Percentiles rank a stretch among this genome's conserved stretches.
Conservation (phyloP, 805 yeast species). For the Tetrapisispora taiwanensis region DNA sequence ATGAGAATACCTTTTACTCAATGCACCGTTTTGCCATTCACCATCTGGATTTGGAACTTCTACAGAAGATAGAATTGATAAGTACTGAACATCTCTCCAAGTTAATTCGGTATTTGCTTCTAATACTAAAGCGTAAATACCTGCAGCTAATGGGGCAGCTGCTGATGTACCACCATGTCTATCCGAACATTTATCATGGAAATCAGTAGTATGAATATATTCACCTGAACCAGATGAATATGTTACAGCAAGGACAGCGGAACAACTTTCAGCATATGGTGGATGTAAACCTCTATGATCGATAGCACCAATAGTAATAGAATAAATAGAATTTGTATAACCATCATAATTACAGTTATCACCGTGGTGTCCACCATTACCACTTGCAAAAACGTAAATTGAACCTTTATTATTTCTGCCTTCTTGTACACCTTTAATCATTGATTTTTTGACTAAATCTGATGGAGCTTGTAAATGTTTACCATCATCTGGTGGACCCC, state of each 20-base stretch:
- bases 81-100: constrained; percentile 92
- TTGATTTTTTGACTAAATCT: constrained; percentile 63
- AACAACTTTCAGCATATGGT: constrained; percentile 80
- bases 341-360: constrained; percentile 97
- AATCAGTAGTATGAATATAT: constrained; percentile 80
- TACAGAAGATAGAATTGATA: constrained; percentile 60
- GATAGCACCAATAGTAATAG: constrained; percentile 89
- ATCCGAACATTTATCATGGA: constrained; percentile 56
- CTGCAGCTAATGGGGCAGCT: constrained; percentile 97
- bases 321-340: constrained; percentile 88
- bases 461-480: constrained; percentile 79
- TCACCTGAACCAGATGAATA: constrained; percentile 88
- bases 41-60: constrained; percentile 60
- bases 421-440: constrained; percentile 71
- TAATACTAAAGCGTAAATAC: constrained; percentile 75
- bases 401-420: constrained; percentile 81
- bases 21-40: constrained; percentile 61
- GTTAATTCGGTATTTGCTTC: constrained; percentile 79
- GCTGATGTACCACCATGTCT: constrained; percentile 96
- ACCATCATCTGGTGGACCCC: constrained; percentile 98
- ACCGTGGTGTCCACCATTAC: constrained; percentile 75
- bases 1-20: constrained; percentile 67
- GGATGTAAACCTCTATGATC: constrained; percentile 86
- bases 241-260: constrained; percentile 90
- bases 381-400: constrained; percentile 89